These are phyloP conservation scores for Ogataea degrootiae DNA, from an alignment of 805 yeast genomes.

Conservation along the genomic window DNA sequence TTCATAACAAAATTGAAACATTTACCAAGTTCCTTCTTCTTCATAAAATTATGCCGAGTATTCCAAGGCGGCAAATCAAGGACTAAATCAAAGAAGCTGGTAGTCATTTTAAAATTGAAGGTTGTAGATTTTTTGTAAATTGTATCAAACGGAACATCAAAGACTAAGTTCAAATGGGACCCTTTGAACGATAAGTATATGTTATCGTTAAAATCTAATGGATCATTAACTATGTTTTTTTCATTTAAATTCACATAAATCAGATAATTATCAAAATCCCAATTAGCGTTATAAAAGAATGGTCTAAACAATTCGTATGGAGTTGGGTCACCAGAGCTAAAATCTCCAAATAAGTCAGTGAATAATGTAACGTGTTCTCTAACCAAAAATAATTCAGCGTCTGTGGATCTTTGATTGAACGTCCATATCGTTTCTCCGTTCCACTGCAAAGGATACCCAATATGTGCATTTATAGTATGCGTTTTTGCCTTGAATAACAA, in stretches of 20 bases:
- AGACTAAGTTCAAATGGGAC: slow-evolving; percentile 39
- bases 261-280: slow-evolving; percentile 54
- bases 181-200: slow-evolving; percentile 74
- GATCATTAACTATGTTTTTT: slow-evolving; percentile 82
- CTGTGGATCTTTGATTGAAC: slow-evolving; percentile 47
- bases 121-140: slow-evolving; percentile 48
- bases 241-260: slow-evolving; percentile 80
- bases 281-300: slow-evolving; percentile 51
- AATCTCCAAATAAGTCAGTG: slow-evolving; percentile 71
- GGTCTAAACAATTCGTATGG: slow-evolving; percentile 80
- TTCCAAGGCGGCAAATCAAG: slow-evolving; percentile 91
- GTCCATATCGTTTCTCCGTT: slow-evolving; percentile 72
- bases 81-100: slow-evolving; percentile 57
- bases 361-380: slow-evolving; percentile 78
- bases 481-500: slow-evolving; percentile 58
- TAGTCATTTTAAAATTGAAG: slow-evolving; percentile 44
- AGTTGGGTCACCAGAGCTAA: slow-evolving; percentile 63
- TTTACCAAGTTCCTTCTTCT: slow-evolving; percentile 59
- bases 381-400: slow-evolving; percentile 57
- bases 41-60: slow-evolving; percentile 69
- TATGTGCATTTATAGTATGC: slow-evolving; percentile 49
- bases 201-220: slow-evolving; percentile 78
- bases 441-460: slow-evolving; percentile 78
- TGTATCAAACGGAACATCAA: slow-evolving; percentile 56
- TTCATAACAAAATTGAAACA: slow-evolving; percentile 54